Evolutionary conservation across 1,284 basidiomycete species (phyloP), one percentile per base, ranked within the genome.

Genomic region (Mycena citricolor): DNA sequence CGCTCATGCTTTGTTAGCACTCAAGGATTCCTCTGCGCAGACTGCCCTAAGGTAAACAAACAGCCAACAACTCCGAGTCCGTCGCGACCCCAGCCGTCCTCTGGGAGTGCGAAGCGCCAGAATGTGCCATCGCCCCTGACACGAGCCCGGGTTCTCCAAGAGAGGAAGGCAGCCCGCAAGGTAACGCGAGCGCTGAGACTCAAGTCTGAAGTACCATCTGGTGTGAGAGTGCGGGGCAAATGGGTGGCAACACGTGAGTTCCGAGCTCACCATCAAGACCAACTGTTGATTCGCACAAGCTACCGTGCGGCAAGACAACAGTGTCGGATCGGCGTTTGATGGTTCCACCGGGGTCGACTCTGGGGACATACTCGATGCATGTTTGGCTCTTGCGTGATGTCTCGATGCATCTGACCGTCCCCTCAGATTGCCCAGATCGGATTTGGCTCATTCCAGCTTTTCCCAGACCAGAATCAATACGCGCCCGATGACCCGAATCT

Each of bases 331-430:
- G 17, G 66, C 68, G 14, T 80, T 76, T 47, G 76, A 84, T 56
- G 83, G 83, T 2, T 68, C 74, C 8, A 64, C 66, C 24, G 82
- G 83, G 32, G 79, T 86, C n/a, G 83, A 86, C 57, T 77, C 74
- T 44, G 73, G 81, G 54, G 83, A 86, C 52, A 81, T 86, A 42
- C 53, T 72, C 43, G 76, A 17, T 17, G 51, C 47, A 3, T 12
- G 39, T 10, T n/a, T n/a, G n/a, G n/a, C 16, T 5, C 30, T 21
- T 8, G n/a, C 16, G 28, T 30, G 28, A 39, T 22, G 10, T 14
- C 19, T 22, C 7, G 12, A 7, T 10, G 13, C 6, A 22, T 38
- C 22, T 16, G 22, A 28, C 12, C 4, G 1, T 20, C 7, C 22
- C 20, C 30, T 11, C 14, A 68, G 54, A 77, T 79, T 47, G 76